Base-by-base conservation (phyloP, 148 eudicot genomes). In the Euryodendron excelsum region DNA sequence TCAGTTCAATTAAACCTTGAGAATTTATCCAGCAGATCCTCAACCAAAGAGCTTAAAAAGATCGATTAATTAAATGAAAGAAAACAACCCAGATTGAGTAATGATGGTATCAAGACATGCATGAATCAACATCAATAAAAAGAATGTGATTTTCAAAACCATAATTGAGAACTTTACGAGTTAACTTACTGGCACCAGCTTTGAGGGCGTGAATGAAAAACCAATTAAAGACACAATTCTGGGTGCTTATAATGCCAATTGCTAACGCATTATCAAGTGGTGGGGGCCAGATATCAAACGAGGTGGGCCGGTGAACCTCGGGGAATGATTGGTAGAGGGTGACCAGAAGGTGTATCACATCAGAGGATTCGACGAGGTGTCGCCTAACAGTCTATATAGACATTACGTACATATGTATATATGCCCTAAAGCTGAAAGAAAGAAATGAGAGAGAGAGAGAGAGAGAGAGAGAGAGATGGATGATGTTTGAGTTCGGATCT, bases 341-440 rank as follows among this genome's bases (percentile, higher is more conserved):
- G 44, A 70, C 37, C 31, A 39, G 72, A 67, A 23, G 72, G 50
- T 67, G 72, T 45, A 36, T 73, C 65, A 13, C 44, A 36, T 73
- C 65, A 56, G 76, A 73, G 61, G 47, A 53, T 52, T 73, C 63
- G 44, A 72, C 28, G 28, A 67, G 70, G 70, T 66, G 47, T 8
- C 21, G 14, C 37, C 25, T 28, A 28, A 23, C 55, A 52, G 12
- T 71, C 30, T 31, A 9, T 48, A 7, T 37, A 36, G 3, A 67
- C 72, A 67, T n/a, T 30, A 73, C 60, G 63, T 53, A 53, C 30
- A 34, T 72, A 33, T 52, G 21, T 25, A 53, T 53, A 33, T 73
- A 20, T 5, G 76, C 76, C 76, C 63, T 73, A 73, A 53, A 34
- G 31, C 30, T 52, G 62, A 20, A 73, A 34, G 7, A 15, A 13